phyloP scores from a whole-genome alignment of 768 basidiomycete genomes.

The Phylloporus sp. region DNA sequence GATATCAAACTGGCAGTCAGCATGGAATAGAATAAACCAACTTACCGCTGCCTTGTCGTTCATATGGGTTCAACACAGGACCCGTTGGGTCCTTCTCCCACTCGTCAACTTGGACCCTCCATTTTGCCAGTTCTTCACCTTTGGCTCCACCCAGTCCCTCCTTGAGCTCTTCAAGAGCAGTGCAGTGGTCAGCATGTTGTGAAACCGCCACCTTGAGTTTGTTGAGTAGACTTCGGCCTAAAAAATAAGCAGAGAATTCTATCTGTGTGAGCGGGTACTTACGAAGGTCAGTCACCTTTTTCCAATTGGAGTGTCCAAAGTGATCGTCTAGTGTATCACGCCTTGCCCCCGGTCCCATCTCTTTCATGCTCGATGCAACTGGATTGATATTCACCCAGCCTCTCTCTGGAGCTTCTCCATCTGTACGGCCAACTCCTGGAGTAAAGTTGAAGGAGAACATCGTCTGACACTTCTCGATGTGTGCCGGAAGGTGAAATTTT shows the following conservation, averaged over 20 bases:
- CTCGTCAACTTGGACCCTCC: background rate
- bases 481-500: conserved; percentile 35
- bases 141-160: no score
- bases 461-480: conserved; percentile 26
- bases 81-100: no score
- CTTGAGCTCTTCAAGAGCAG: background rate
- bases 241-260: no score
- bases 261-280: no score
- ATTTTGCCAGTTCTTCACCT: background rate
- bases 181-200: background rate
- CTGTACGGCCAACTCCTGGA: background rate
- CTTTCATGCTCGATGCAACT: conserved; percentile 29
- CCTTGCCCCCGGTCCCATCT: conserved; percentile 34
- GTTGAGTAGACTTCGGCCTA: background rate
- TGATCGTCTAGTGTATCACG: conserved; percentile 7
- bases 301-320: background rate
- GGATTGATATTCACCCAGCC: conserved; percentile 36
- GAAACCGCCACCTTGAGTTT: background rate
- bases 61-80: no score
- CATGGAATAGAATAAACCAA: no score
- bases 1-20: no score
- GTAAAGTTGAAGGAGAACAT: conserved; percentile 25
- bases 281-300: background rate
- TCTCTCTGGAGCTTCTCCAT: conserved; percentile 34
- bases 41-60: no score